Conservation (phyloP, 371 early-diverging fungal genomes). For the Lichtheimia hyalospora region DNA sequence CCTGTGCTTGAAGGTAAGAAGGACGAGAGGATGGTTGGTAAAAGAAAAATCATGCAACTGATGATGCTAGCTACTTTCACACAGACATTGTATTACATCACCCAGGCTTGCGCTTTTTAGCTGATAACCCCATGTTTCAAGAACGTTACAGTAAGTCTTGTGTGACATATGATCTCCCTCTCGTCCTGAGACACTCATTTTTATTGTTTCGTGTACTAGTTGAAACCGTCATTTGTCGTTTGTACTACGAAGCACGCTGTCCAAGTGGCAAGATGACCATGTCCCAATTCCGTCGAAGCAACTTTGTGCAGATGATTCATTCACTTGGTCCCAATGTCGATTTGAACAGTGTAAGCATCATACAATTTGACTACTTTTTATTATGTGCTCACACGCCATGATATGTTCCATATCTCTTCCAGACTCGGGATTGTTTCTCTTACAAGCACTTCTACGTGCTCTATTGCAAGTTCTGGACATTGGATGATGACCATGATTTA, state of each 20-base stretch:
- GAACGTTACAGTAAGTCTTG: slow-evolving; percentile 69
- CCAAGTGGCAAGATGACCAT: slow-evolving; percentile 73
- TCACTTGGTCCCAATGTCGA: slow-evolving; percentile 69
- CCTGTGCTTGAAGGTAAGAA: slow-evolving; percentile 47
- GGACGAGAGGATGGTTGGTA: no score
- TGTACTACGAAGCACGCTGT: slow-evolving; percentile 75
- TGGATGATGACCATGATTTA: slow-evolving; percentile 79
- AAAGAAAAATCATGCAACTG: no score
- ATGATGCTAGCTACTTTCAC: neutral
- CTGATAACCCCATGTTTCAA: slow-evolving; percentile 76
- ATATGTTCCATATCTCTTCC: neutral
- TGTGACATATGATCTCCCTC: neutral
- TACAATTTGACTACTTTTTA: neutral
- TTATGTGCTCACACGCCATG: neutral
- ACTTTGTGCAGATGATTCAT: slow-evolving; percentile 59
- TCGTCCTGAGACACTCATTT: neutral
- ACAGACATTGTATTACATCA: slow-evolving; percentile 72
- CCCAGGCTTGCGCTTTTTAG: slow-evolving; percentile 83
- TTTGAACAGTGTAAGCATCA: slow-evolving; percentile 60
- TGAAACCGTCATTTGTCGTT: slow-evolving; percentile 80
- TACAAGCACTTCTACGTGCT: slow-evolving; percentile 97
- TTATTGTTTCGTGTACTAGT: slow-evolving; percentile 21
- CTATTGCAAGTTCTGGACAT: slow-evolving; percentile 93
- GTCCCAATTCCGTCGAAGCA: slow-evolving; percentile 63
- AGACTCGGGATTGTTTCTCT: slow-evolving; percentile 74